Evolutionary conservation across 108 stramenopile genomes (phyloP), one percentile per base, ranked within the genome.

Genomic region (Nannochloropsis salina): DNA sequence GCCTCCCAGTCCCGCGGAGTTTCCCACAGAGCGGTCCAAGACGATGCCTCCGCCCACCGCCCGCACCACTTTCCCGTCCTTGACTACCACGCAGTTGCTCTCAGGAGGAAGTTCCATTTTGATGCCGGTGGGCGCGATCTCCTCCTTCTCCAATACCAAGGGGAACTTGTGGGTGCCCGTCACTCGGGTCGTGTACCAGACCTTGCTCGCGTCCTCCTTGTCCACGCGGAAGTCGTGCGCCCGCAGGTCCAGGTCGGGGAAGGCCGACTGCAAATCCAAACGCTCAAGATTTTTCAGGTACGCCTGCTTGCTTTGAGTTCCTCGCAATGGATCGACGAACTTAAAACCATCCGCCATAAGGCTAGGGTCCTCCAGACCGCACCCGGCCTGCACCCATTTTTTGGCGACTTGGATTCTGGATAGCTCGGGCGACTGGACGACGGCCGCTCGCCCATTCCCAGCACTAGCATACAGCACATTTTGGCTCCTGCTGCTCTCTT

Each of bases 171-270:
- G 83, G 9, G 87, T 87, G n/a, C 87, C 87, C 3, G 47, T 45
- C 41, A 87, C 79, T 22, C 87, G 44, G 9, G 83, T 83, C 44
- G 87, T 87, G 20, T 45, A 45, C 82, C 82, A 83, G 9, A 87
- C 87, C 8, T 83, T 80, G 42, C 79, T 83, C 10, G 51, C 31
- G 42, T 87, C 45, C 80, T 83, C 83, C 42, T 80, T 84, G 44
- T 83, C 84, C 81, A 87, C 87, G 40, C 87, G 21, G 80, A 74
- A 87, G 44, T 87, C 87, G 84, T 87, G 84, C 44, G 87, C 45
- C 41, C 83, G 83, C 87, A 83, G 84, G 42, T 81, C 47, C 42
- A 87, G 80, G 47, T 87, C 87, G 40, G 87, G 87, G 74, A 87
- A 79, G 10, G 87, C 87, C 18, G 45, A 80, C 31, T 83, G 42